phyloP scores from a whole-genome alignment of 1,139 yeast species.

The Magnusiomyces ingens region DNA sequence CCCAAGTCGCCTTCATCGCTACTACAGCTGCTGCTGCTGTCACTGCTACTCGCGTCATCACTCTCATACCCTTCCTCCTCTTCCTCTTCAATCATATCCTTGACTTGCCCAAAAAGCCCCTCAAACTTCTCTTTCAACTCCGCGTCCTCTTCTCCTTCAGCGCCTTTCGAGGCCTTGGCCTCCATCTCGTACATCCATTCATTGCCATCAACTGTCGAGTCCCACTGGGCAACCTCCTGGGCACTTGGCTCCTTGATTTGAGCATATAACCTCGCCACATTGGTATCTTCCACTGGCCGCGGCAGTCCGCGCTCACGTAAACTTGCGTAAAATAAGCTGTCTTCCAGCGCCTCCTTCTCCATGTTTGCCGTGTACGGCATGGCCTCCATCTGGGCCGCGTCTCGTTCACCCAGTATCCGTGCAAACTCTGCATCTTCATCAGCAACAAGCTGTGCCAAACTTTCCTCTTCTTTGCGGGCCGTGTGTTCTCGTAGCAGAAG shows the following conservation, averaged over 20 bases:
- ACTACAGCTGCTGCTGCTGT: constrained; percentile 11
- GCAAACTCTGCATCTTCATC: constrained; percentile 3
- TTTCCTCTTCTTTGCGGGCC: background rate
- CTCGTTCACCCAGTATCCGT: background rate
- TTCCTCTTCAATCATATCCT: constrained; percentile 13
- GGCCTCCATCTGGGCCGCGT: background rate
- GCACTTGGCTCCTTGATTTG: constrained; percentile 15
- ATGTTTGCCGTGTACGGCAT: background rate
- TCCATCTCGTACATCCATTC: constrained; percentile 22
- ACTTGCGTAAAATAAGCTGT: background rate
- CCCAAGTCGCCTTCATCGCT: constrained; percentile 18
- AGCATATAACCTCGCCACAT: background rate
- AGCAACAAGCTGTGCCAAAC: background rate
- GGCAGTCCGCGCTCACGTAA: background rate
- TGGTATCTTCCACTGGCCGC: background rate
- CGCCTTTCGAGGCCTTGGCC: background rate
- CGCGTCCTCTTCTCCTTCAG: background rate
- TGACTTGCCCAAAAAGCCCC: constrained; percentile 8
- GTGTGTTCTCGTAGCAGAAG: background rate
- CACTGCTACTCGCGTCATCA: too few species aligned
- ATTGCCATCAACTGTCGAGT: constrained; percentile 22
- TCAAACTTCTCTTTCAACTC: constrained; percentile 14
- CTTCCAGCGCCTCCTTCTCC: constrained; percentile 1
- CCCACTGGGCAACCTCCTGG: constrained; percentile 23
- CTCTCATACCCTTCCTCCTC: constrained; percentile 4